Percentiles rank a stretch among this genome's conserved stretches.
Conservation (phyloP, 2,329 filamentous ascomycete genomes). For the Trichoderma brevicompactum region DNA sequence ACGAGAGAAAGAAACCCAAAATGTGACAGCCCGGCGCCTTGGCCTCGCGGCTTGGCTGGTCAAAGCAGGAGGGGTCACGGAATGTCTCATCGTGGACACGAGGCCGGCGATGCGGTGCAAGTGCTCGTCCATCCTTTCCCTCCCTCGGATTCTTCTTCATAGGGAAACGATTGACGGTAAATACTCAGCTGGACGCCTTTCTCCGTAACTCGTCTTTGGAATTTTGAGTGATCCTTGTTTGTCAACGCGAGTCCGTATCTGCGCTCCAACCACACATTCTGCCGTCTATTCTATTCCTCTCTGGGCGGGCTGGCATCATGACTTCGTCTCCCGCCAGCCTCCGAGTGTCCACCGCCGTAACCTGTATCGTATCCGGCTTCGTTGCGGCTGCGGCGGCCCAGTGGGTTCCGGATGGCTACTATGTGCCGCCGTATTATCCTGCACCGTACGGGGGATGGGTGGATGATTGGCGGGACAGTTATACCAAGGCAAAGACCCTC, state of each 20-base stretch:
- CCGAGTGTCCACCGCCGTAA: slow-evolving; percentile 20
- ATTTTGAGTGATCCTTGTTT: not conserved
- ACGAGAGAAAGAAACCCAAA: not conserved
- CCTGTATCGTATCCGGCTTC: slow-evolving; percentile 20
- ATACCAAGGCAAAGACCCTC: slow-evolving; percentile 68
- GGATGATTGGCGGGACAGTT: slow-evolving; percentile 69
- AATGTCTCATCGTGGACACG: slow-evolving; percentile 14
- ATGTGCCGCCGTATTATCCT: slow-evolving; percentile 67
- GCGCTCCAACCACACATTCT: not conserved
- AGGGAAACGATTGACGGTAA: slow-evolving; percentile 14
- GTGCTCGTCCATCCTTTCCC: slow-evolving; percentile 15
- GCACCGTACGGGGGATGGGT: slow-evolving; percentile 74
- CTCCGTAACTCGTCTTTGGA: slow-evolving; percentile 3
- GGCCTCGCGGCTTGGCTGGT: slow-evolving; percentile 1
- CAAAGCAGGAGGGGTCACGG: slow-evolving; percentile 16
- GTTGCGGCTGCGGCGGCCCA: not conserved
- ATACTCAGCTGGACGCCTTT: not conserved
- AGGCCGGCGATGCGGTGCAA: not conserved
- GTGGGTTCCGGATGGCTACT: slow-evolving; percentile 38
- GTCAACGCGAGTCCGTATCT: not conserved
- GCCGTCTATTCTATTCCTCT: too few species aligned
- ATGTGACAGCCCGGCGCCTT: not conserved
- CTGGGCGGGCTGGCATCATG: not conserved
- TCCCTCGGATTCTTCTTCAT: not conserved
- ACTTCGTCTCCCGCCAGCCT: slow-evolving; percentile 11